Percentiles rank a stretch among this genome's conserved stretches.
phyloP scores from a whole-genome alignment of 192 early-diverging fungal genomes.

The Coemansia sp. region DNA sequence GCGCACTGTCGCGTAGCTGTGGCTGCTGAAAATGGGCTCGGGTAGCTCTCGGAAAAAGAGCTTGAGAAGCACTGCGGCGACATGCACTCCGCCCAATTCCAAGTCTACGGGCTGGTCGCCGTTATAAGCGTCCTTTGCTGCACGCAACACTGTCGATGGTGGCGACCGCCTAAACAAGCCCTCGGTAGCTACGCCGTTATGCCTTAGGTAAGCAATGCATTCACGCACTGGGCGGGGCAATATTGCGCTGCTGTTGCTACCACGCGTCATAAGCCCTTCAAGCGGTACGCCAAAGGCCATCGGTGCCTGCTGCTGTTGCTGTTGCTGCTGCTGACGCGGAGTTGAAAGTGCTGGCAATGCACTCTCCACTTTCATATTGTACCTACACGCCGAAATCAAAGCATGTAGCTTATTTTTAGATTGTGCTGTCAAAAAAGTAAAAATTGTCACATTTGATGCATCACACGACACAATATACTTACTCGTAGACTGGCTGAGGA shows the following conservation, averaged over 20 bases:
- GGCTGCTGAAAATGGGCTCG: conserved; percentile 64
- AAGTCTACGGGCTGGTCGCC: conserved; percentile 60
- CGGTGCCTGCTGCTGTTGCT: conserved; percentile 10
- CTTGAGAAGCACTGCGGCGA: conserved; percentile 82
- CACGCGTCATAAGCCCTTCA: conserved; percentile 63
- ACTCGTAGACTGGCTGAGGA: conserved; percentile 59
- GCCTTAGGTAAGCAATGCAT: conserved; percentile 66
- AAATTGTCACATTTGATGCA: not conserved
- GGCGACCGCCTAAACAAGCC: conserved; percentile 91
- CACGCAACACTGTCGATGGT: conserved; percentile 65
- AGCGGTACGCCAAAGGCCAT: conserved; percentile 74
- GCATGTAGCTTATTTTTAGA: conserved; percentile 11
- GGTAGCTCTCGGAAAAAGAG: conserved; percentile 83
- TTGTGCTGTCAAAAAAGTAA: not conserved
- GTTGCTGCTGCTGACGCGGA: not conserved
- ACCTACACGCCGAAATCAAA: conserved; percentile 7
- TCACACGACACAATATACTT: conserved; percentile 15
- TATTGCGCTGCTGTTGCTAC: conserved; percentile 40
- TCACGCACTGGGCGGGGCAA: conserved; percentile 77
- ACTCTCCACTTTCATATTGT: conserved; percentile 28
- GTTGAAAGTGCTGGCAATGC: conserved; percentile 14
- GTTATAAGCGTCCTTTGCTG: conserved; percentile 50
- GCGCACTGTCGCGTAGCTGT: conserved; percentile 59
- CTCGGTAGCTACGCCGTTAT: conserved; percentile 72
- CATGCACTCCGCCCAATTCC: conserved; percentile 70